These are phyloP conservation scores for Henckelia pumila DNA, from an alignment of 257 asterid species.

Conservation along the genomic window DNA sequence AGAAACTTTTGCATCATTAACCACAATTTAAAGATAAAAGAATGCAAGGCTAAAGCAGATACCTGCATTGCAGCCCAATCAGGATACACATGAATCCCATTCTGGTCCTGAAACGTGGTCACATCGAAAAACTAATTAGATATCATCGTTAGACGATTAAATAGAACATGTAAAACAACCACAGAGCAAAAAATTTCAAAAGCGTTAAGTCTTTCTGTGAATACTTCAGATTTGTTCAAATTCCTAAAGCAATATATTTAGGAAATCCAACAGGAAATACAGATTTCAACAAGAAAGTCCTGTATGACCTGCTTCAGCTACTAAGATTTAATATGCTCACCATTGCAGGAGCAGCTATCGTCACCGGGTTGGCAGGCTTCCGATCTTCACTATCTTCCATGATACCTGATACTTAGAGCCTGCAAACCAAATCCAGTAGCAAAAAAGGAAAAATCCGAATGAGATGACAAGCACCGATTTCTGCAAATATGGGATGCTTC, in stretches of 20 bases:
- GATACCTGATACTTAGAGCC: constrained; percentile 13
- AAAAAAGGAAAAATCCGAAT: constrained; percentile 19
- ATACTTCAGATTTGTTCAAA: neutral
- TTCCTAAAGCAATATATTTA: neutral
- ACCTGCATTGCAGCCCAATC: constrained; percentile 2
- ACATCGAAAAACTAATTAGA: constrained; percentile 19
- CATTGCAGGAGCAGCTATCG: constrained; percentile 50
- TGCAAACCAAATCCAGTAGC: neutral
- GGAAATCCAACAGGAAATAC: neutral
- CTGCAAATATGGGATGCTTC: constrained; percentile 20
- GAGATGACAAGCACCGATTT: constrained; percentile 20
- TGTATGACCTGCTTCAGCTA: constrained; percentile 9
- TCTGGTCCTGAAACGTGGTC: neutral
- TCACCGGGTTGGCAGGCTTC: constrained; percentile 61
- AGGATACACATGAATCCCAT: neutral
- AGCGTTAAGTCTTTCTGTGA: neutral
- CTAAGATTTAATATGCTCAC: constrained; percentile 35
- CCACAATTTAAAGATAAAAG: neutral
- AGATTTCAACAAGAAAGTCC: constrained; percentile 6
- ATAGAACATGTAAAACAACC: constrained; percentile 1
- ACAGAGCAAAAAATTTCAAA: neutral
- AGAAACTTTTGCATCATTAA: neutral
- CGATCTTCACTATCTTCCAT: constrained; percentile 86
- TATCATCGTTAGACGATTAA: constrained; percentile 12
- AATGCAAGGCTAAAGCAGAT: neutral